Conservation (phyloP, 176 grass and related monocot species). For the Microstegium vimineum region DNA sequence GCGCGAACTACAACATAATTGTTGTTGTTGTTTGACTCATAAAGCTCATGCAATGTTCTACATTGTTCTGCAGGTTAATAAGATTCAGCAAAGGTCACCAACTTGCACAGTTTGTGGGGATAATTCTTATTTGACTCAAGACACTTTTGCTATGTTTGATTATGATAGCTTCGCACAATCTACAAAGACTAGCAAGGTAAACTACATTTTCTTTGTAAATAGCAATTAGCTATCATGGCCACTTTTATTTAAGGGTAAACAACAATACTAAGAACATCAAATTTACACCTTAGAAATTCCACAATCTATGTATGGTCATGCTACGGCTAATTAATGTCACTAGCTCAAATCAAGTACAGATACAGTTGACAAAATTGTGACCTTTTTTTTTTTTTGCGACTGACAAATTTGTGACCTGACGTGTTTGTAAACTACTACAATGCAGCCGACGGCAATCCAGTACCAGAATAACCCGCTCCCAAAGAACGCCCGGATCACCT, state of each 20-base stretch:
- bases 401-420: not conserved
- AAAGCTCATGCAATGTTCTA: not conserved
- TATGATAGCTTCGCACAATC: slow-evolving; percentile 71
- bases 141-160: slow-evolving; percentile 67
- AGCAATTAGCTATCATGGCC: not conserved
- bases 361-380: no score
- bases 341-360: no score
- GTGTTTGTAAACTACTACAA: not conserved
- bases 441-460: slow-evolving; percentile 41
- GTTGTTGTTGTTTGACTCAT: not conserved
- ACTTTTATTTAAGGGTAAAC: not conserved
- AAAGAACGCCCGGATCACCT: slow-evolving; percentile 40
- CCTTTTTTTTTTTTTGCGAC: no score
- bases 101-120: slow-evolving; percentile 57
- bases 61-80: slow-evolving; percentile 43
- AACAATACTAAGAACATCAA: not conserved
- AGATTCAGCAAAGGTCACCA: slow-evolving; percentile 55
- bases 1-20: not conserved
- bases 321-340: no score
- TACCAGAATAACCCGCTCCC: slow-evolving; percentile 49
- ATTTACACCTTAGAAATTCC: not conserved
- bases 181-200: slow-evolving; percentile 67
- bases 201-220: not conserved
- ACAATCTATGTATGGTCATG: not conserved
- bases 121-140: slow-evolving; percentile 46